Evolutionary conservation across 2,329 filamentous ascomycete species (phyloP).

Genomic region (Sordariomycetes sp.): DNA sequence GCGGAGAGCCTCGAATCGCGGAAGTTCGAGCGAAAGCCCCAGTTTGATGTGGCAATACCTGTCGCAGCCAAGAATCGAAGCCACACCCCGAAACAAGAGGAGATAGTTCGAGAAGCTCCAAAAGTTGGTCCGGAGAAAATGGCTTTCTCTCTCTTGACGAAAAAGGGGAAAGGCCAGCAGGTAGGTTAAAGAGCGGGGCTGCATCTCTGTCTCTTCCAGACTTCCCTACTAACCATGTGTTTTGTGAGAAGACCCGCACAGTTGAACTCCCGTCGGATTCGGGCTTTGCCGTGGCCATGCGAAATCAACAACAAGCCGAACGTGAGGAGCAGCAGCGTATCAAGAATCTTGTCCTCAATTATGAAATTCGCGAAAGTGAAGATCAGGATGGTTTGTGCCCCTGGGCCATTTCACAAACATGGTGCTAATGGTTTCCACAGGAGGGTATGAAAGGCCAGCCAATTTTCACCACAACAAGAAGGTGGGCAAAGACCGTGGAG

Average conservation of each 20-base stretch:
- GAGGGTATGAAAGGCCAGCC: conserved; percentile 30
- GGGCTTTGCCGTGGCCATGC: conserved; percentile 91
- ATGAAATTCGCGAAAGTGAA: conserved; percentile 79
- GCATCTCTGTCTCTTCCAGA: background rate
- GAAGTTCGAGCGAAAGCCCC: conserved; percentile 86
- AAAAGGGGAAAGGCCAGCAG: conserved; percentile 91
- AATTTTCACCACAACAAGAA: conserved; percentile 40
- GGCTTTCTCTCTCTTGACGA: conserved; percentile 93
- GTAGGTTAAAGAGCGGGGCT: conserved; percentile 24
- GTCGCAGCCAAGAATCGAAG: conserved; percentile 64
- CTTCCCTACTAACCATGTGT: background rate
- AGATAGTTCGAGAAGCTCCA: background rate
- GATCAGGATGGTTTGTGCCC: conserved; percentile 56
- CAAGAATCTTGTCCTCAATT: conserved; percentile 94
- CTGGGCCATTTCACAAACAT: conserved; percentile 31
- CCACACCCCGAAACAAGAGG: conserved; percentile 17
- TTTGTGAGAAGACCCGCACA: conserved; percentile 56
- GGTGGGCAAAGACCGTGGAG: conserved; percentile 48
- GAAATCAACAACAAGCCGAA: conserved; percentile 86
- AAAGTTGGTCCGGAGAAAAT: conserved; percentile 42
- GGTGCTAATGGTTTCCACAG: conserved; percentile 19
- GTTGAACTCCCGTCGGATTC: conserved; percentile 87
- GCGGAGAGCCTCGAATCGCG: conserved; percentile 89
- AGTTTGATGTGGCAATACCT: conserved; percentile 95
- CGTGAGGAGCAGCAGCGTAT: conserved; percentile 95